Percentiles rank a stretch among this genome's conserved stretches.
These are phyloP conservation scores for Lactarius indigo DNA, from an alignment of 768 basidiomycete species.

Conservation along the genomic window DNA sequence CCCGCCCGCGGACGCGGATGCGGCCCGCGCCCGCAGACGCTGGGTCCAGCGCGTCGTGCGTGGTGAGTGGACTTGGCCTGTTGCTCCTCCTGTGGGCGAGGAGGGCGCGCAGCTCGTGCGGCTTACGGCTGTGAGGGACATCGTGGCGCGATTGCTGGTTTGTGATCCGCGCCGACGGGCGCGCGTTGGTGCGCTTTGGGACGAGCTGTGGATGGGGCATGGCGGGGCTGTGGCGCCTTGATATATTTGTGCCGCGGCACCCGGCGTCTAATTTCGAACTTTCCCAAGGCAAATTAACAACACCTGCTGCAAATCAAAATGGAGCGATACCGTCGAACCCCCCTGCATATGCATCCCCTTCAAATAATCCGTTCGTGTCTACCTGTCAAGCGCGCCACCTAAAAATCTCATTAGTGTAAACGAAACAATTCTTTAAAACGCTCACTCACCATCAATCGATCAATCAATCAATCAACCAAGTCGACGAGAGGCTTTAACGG, in stretches of 20 bases:
- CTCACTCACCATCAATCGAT: no score
- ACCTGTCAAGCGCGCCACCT: background rate
- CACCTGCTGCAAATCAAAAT: no score
- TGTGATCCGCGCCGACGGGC: conserved; percentile 61
- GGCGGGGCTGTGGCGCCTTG: background rate
- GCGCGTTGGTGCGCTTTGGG: conserved; percentile 49
- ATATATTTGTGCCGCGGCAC: no score
- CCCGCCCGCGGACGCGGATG: conserved; percentile 32
- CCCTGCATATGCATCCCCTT: background rate
- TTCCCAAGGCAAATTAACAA: no score
- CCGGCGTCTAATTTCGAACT: no score
- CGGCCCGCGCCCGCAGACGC: conserved; percentile 41
- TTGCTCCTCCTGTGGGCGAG: conserved; percentile 19
- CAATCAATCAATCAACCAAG: no score
- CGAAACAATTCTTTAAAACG: background rate
- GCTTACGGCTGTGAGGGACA: conserved; percentile 43
- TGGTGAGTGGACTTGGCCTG: conserved; percentile 75
- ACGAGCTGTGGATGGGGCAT: conserved; percentile 17
- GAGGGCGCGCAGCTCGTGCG: conserved; percentile 35
- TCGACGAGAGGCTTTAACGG: no score
- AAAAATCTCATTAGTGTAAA: background rate
- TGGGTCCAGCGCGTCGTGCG: conserved; percentile 79
- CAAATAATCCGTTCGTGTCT: background rate
- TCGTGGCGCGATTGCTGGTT: conserved; percentile 63
- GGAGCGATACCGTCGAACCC: conserved; percentile 5